phyloP scores from a whole-genome alignment of 495 filamentous ascomycete species.

The Apodospora peruviana region DNA sequence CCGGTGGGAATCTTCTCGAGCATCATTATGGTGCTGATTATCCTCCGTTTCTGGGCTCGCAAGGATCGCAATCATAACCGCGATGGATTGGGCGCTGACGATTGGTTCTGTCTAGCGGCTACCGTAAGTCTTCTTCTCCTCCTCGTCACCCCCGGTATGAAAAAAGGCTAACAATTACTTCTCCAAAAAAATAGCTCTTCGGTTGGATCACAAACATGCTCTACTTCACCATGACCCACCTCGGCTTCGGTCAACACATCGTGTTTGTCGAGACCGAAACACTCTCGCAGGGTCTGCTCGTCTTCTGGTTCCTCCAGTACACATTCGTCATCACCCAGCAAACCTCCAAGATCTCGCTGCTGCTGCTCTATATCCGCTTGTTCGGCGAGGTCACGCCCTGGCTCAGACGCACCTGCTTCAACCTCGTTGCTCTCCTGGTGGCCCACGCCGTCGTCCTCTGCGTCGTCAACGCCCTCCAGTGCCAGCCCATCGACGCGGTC shows the following conservation, averaged over 20 bases:
- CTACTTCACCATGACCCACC: conserved; percentile 11
- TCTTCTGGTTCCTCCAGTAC: conserved; percentile 14
- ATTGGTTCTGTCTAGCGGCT: conserved; percentile 20
- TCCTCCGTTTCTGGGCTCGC: conserved; percentile 7
- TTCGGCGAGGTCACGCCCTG: conserved; percentile 18
- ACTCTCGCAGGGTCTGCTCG: conserved; percentile 1
- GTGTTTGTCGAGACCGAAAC: not conserved
- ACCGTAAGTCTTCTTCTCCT: conserved; percentile 8
- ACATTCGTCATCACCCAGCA: conserved; percentile 18
- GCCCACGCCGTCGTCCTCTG: conserved; percentile 18
- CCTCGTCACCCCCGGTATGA: not conserved
- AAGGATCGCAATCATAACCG: conserved; percentile 7
- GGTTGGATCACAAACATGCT: conserved; percentile 6
- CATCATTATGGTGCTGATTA: conserved; percentile 2
- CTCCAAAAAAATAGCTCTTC: conserved; percentile 8
- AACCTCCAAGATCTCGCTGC: conserved; percentile 22
- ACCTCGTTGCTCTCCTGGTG: conserved; percentile 15
- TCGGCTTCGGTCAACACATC: conserved; percentile 15
- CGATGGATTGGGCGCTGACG: conserved; percentile 14
- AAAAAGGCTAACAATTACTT: not conserved
- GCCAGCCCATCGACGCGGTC: conserved; percentile 18
- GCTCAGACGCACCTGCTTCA: conserved; percentile 13
- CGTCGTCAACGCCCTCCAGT: conserved; percentile 19
- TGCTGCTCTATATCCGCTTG: conserved; percentile 28
- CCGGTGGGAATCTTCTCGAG: conserved; percentile 1